Conservation (phyloP, 495 filamentous ascomycete species). For the Penicillium roqueforti region DNA sequence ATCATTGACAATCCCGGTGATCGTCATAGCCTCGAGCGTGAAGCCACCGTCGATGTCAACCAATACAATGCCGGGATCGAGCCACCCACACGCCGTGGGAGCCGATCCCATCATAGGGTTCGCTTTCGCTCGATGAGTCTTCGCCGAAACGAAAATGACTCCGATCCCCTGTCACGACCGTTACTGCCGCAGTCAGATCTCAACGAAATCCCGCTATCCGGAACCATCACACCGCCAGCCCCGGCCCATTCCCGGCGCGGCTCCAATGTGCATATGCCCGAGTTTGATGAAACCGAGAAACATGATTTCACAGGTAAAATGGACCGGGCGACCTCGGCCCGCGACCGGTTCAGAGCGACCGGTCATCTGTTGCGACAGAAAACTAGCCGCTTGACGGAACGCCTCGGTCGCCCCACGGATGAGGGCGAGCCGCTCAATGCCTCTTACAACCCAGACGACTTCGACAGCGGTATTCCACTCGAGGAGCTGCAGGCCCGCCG, state of each 20-base stretch:
- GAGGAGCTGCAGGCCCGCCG: slow-evolving; percentile 22
- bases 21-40: slow-evolving; percentile 17
- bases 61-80: slow-evolving; percentile 15
- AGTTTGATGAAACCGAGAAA: slow-evolving; percentile 15
- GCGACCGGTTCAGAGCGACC: slow-evolving; percentile 31
- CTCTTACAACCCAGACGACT: slow-evolving; percentile 33
- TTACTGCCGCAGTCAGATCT: slow-evolving; percentile 19
- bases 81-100: slow-evolving; percentile 3
- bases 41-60: slow-evolving; percentile 15
- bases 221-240: slow-evolving; percentile 29
- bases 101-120: slow-evolving; percentile 19
- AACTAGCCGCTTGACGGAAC: slow-evolving; percentile 31
- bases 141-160: slow-evolving; percentile 3
- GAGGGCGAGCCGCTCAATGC: slow-evolving; percentile 37
- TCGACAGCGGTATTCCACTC: slow-evolving; percentile 26
- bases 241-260: slow-evolving; percentile 21
- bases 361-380: slow-evolving; percentile 37
- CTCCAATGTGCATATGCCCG: slow-evolving; percentile 7
- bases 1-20: slow-evolving; percentile 1
- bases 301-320: slow-evolving; percentile 6
- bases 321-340: slow-evolving; percentile 19
- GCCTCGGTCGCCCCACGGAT: slow-evolving; percentile 38
- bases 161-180: slow-evolving; percentile 13
- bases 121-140: slow-evolving; percentile 25
- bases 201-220: slow-evolving; percentile 16